Conservation (phyloP, 78 protist genomes). For the Bigelowiella natans region DNA sequence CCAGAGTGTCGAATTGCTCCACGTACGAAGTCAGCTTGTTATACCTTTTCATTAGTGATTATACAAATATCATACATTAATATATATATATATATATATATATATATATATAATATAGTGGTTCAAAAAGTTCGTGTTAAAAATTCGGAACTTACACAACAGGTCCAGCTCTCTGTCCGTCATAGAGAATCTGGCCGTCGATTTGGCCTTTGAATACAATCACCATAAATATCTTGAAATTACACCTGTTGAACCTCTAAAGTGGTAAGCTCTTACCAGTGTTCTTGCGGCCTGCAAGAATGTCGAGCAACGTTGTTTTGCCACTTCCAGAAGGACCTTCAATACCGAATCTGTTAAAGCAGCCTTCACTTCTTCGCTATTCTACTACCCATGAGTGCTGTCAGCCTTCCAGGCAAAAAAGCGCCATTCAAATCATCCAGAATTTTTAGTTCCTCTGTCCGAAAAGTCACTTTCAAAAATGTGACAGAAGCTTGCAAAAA, state of each 20-base stretch:
- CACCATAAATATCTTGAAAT: too few relatives aligned
- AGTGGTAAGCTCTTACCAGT: too few relatives aligned
- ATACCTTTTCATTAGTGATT: neutral
- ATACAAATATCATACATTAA: neutral
- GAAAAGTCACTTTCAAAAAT: neutral
- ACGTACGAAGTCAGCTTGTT: neutral
- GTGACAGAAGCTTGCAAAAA: neutral
- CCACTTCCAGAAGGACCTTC: neutral
- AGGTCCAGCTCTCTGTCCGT: neutral
- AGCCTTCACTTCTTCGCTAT: too few relatives aligned
- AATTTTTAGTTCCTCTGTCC: neutral
- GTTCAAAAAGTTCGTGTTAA: neutral
- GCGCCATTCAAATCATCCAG: neutral
- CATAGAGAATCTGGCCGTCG: neutral
- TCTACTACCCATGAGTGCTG: slow-evolving; percentile 24
- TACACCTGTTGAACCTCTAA: too few relatives aligned
- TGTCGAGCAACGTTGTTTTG: neutral
- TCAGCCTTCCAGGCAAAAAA: neutral
- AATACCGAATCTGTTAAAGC: too few relatives aligned
- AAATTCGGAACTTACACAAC: neutral
- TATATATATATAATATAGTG: neutral
- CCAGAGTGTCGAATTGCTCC: neutral
- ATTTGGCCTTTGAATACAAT: too few relatives aligned
- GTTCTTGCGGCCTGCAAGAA: neutral
- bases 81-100: neutral